Evolutionary conservation across 352 stramenopile genomes (phyloP).

Genomic region (Phytophthora nicotianae): DNA sequence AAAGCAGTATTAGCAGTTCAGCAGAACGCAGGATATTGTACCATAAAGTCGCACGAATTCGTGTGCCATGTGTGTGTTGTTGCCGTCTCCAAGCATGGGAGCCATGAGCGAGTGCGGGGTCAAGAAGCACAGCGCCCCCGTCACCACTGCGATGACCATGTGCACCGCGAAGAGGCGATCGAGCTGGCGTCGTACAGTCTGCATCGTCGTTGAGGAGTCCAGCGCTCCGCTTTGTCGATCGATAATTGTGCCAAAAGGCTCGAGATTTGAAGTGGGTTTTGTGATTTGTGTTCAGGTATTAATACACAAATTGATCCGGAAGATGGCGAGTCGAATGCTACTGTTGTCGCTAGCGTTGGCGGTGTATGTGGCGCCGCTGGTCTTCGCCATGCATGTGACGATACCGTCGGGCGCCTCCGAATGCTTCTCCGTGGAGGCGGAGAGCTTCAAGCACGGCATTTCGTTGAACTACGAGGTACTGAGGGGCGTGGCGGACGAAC

Average conservation of each 20-base stretch:
- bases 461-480: constrained; percentile 89
- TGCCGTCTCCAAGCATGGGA: constrained; percentile 71
- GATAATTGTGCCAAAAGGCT: not conserved
- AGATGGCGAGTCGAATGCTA: constrained; percentile 1
- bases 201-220: constrained; percentile 31
- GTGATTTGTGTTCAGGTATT: not conserved
- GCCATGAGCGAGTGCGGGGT: constrained; percentile 84
- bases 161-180: constrained; percentile 83
- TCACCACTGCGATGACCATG: constrained; percentile 69
- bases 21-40: not conserved
- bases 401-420: constrained; percentile 50
- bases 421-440: constrained; percentile 78
- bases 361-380: constrained; percentile 6
- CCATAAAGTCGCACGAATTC: constrained; percentile 89
- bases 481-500: constrained; percentile 67
- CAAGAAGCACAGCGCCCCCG: constrained; percentile 72
- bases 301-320: constrained; percentile 6
- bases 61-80: constrained; percentile 85
- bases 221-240: not conserved
- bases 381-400: constrained; percentile 51
- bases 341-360: constrained; percentile 28
- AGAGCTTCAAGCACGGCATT: constrained; percentile 80
- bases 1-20: not conserved
- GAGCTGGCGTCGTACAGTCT: constrained; percentile 75
- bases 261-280: constrained; percentile 16